Conservation (phyloP, 805 yeast genomes). For the Kodamaea restingae region DNA sequence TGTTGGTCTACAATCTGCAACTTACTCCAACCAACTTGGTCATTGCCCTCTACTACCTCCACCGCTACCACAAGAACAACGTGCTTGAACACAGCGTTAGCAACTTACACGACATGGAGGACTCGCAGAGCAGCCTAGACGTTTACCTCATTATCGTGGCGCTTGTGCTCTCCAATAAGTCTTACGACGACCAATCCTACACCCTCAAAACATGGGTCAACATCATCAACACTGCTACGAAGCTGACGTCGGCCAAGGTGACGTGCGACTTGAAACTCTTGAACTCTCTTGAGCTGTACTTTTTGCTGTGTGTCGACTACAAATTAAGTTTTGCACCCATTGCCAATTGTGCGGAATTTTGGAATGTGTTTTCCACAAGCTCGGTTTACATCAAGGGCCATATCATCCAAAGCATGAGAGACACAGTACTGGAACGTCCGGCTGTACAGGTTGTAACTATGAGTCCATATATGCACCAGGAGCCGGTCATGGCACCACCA, state of each 20-base stretch:
- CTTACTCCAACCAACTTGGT: constrained; percentile 20
- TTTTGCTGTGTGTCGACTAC: constrained; percentile 24
- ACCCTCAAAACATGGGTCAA: constrained; percentile 47
- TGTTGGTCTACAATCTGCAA: constrained; percentile 19
- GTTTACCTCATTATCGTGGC: constrained; percentile 23
- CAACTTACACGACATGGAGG: constrained; percentile 9
- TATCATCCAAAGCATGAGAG: not conserved
- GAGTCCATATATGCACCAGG: not conserved
- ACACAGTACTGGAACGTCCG: not conserved
- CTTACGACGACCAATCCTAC: constrained; percentile 47
- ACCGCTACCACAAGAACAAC: constrained; percentile 17
- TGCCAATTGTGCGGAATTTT: constrained; percentile 19
- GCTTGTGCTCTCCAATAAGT: constrained; percentile 36
- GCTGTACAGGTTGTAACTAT: not conserved
- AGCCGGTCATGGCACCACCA: constrained; percentile 1
- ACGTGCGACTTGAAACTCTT: constrained; percentile 21
- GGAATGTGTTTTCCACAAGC: constrained; percentile 16
- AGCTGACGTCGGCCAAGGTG: constrained; percentile 6
- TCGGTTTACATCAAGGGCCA: not conserved
- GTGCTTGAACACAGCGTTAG: constrained; percentile 6
- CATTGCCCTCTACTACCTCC: constrained; percentile 23
- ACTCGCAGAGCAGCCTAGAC: constrained; percentile 11
- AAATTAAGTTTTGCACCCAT: constrained; percentile 23
- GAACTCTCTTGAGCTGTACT: constrained; percentile 27
- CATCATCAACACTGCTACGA: constrained; percentile 13